Evolutionary conservation across 768 basidiomycete species (phyloP).

Genomic region (Collybia mongolica): DNA sequence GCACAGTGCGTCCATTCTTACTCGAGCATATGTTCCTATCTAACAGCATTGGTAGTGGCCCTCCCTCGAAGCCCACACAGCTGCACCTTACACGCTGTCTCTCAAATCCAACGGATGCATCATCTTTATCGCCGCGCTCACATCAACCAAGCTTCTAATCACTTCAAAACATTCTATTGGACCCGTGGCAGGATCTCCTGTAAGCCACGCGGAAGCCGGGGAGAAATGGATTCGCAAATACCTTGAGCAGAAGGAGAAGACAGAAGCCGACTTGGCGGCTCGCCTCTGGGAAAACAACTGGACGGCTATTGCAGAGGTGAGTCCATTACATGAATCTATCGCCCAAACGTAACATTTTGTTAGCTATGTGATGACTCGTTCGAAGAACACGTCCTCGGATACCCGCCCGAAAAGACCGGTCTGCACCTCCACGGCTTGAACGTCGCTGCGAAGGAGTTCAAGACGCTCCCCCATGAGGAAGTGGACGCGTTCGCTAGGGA

Average conservation of each 20-base stretch:
- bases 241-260: constrained; percentile 56
- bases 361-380: constrained; percentile 97
- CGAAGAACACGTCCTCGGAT: constrained; percentile 93
- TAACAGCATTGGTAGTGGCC: constrained; percentile 57
- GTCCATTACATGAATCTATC: constrained; percentile 13
- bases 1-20: constrained; percentile 55
- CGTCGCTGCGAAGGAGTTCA: constrained; percentile 59
- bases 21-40: not conserved
- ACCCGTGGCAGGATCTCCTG: constrained; percentile 31
- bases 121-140: constrained; percentile 89
- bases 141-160: constrained; percentile 69
- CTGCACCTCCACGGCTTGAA: constrained; percentile 95
- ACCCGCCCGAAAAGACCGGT: constrained; percentile 79
- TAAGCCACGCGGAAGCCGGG: constrained; percentile 81
- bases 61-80: constrained; percentile 65
- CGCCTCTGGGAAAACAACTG: constrained; percentile 78
- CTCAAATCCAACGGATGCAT: constrained; percentile 97
- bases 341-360: not conserved
- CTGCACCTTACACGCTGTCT: constrained; percentile 79
- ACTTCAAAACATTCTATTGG: constrained; percentile 95
- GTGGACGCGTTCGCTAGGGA: constrained; percentile 82
- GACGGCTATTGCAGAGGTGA: constrained; percentile 91
- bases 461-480: constrained; percentile 61
- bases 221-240: constrained; percentile 81
- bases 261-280: constrained; percentile 71